Evolutionary conservation across 1,139 yeast species (phyloP), one percentile per base, ranked within the genome.

Genomic region (Debaryomyces fabryi): DNA sequence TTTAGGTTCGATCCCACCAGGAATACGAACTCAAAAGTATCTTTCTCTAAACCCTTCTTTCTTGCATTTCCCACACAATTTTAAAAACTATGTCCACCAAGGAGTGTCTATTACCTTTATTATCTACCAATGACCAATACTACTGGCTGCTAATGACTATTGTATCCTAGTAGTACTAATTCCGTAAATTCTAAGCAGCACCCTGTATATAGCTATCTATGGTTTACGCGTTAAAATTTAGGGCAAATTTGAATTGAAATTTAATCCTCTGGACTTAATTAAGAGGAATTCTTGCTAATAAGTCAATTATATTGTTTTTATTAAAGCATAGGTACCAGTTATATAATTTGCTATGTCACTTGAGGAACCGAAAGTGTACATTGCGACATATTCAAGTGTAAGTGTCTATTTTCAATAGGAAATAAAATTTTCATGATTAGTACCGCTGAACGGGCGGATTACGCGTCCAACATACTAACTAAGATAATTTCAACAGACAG

Each of bases 361-460:
- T 46, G 65, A 57, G 43, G 60, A 58, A 18, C 59, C 63, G 12
- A 58, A 55, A 47, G 67, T 63, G 47, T 63, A 59, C 50, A 62
- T 64, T 49, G 68, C 68, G 51, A 63, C 68, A 8, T 63, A 63
- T 52, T 63, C 67, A 38, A 62, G 58, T 47, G 68, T 63, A 62
- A 47, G 68, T 63, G 16, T 20, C 21, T 29, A 23, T 18, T 32
- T 8, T 10, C 6, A 10, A 9, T 6, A 21, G 21, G 16, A 32
- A 32, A 16, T 18, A 23, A 25, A 39, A 39, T 29, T 25, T 25
- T 25, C 34, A 39, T 39, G 13, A 18, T 45, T 45, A 23, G 34
- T 24, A 32, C 39, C 39, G 27, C 21, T 27, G 23, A 9, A 20
- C 13, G 32, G 39, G 20, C 33, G 32, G 25, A 36, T 12, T 12